A percentile compares a stretch with the other conserved stretches of the same genome.
These are phyloP conservation scores for Aurifilum marmelostoma DNA, from an alignment of 2,329 filamentous ascomycete genomes.

Conservation along the genomic window DNA sequence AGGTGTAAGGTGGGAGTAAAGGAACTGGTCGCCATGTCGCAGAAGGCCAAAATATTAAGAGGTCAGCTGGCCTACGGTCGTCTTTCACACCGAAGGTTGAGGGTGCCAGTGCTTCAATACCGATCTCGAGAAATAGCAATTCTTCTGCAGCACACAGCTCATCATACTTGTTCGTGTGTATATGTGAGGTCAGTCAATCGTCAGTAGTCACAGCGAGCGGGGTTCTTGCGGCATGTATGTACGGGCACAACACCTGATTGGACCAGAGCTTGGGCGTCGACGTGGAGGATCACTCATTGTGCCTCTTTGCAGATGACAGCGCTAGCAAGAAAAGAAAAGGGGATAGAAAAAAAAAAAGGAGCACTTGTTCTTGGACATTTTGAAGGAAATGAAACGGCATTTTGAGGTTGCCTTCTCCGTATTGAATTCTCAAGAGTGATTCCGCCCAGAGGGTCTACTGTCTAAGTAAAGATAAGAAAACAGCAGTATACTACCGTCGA, in stretches of 20 bases:
- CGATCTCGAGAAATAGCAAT: neutral
- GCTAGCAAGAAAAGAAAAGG: neutral
- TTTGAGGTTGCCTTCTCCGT: neutral
- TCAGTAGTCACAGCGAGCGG: neutral
- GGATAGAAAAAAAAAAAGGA: neutral
- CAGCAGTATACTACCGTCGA: neutral
- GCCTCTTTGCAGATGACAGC: neutral
- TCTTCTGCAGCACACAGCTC: neutral
- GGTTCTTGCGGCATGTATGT: neutral
- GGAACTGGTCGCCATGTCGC: neutral
- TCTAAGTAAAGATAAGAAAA: neutral
- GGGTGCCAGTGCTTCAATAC: neutral
- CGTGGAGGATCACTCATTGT: neutral
- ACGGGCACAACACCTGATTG: slow-evolving; percentile 5
- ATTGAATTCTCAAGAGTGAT: neutral
- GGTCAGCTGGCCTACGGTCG: neutral
- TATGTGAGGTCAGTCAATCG: neutral
- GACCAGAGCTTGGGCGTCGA: neutral
- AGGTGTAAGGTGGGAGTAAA: neutral
- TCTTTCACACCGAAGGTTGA: neutral
- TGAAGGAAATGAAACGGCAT: neutral
- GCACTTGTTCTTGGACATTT: neutral
- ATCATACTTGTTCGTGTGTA: too few relatives aligned
- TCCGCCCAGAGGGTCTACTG: too few relatives aligned
- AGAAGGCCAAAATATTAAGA: neutral